Evolutionary conservation across 73 alveolate species (phyloP), one percentile per base, ranked within the genome.

Genomic region (Uronychia setigera): DNA sequence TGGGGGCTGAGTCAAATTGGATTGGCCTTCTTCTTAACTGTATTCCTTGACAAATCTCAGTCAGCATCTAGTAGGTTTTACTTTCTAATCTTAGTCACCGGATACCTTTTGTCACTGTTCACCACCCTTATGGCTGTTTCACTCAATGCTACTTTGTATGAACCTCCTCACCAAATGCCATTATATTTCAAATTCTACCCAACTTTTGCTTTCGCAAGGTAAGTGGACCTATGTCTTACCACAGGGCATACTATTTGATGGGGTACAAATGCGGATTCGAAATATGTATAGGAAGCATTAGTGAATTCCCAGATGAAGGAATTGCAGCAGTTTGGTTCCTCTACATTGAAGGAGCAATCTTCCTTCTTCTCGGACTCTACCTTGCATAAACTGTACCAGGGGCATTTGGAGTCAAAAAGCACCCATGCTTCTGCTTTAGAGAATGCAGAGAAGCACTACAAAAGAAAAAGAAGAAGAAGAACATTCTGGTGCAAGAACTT

Each of bases 1-100:
- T 98, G 99, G 99, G 99, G 99, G 34, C 85, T 97, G 76, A 74
- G 95, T 29, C 98, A 98, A 91, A 96, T 98, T 5, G 94, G 99
- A 35, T 83, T 98, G 82, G 98, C 99, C 13, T 97, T 93, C 88
- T 98, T 98, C 93, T 91, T 96, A 80, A 94, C 96, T 84, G 98
- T 94, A 74, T 98, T 98, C 87, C 88, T 98, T 29, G 80, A 87
- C 60, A 97, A 98, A 88, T 98, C 99, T 26, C 94, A 99, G 94
- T 86, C 96, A 81, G 99, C 97, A 31, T 94, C 94, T 32, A 81
- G 67, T 46, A 46, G 19, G 67, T 46, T 46, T 5, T 46, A n/a
- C 67, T 46, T 46, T 46, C 67, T 46, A 46, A 46, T 5, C n/a
- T 46, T 19, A 46, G 67, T 98, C 34, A 86, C 95, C 33, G 99